A percentile compares a stretch with the other conserved stretches of the same genome.
Evolutionary conservation across 805 yeast species (phyloP).

Genomic region (Kodamaea laetipori): DNA sequence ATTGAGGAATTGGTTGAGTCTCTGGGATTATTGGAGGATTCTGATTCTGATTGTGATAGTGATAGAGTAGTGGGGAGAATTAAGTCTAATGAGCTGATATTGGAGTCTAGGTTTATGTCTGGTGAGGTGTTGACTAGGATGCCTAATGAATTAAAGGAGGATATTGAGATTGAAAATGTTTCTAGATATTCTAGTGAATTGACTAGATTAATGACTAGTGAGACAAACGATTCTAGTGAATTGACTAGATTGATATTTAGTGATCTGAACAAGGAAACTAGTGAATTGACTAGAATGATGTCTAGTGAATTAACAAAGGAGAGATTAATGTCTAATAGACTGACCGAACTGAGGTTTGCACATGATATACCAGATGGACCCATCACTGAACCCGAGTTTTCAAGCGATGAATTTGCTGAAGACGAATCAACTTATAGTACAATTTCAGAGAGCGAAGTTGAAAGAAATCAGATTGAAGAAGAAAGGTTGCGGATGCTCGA

Average conservation of each 20-base stretch:
- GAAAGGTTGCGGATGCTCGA: neutral
- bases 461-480: no score
- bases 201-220: neutral
- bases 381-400: constrained; percentile 5
- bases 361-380: no score
- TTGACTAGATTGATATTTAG: neutral
- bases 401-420: constrained; percentile 2
- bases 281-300: no score
- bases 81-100: neutral
- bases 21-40: constrained; percentile 1
- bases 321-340: no score
- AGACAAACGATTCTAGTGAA: no score
- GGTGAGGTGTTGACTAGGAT: no score
- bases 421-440: constrained; percentile 3
- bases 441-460: neutral
- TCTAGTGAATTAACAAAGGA: no score
- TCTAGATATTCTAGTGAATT: no score
- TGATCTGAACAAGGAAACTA: neutral
- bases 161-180: no score
- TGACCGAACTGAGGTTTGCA: no score
- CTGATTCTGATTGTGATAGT: constrained; percentile 1
- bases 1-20: constrained; percentile 11
- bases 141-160: no score
- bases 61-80: neutral
- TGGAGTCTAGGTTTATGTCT: no score